Evolutionary conservation across 306 rosid genomes (phyloP).

Genomic region (Casuarina glauca): DNA sequence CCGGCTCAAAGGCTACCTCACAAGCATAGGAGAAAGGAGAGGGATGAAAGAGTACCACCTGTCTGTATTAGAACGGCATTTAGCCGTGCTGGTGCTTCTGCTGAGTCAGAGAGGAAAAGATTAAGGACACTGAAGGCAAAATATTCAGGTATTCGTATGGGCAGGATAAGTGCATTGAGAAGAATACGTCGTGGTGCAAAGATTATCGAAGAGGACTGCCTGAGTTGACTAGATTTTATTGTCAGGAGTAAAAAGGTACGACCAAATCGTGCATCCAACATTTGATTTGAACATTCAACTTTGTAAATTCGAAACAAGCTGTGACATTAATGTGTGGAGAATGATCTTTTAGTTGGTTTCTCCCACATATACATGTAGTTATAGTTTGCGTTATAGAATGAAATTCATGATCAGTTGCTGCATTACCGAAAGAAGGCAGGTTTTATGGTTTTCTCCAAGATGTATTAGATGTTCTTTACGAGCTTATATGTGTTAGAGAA

Average conservation of each 20-base stretch:
- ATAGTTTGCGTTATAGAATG: background rate
- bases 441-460: background rate
- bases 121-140: constrained; percentile 31
- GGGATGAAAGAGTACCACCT: constrained; percentile 24
- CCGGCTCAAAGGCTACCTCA: constrained; percentile 21
- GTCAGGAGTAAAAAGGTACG: background rate
- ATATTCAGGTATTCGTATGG: constrained; percentile 30
- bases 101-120: constrained; percentile 24
- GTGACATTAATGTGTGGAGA: constrained; percentile 24
- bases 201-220: constrained; percentile 35
- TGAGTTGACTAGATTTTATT: constrained; percentile 21
- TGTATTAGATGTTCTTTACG: background rate
- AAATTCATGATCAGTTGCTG: constrained; percentile 2
- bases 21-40: constrained; percentile 32
- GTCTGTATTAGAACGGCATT: constrained; percentile 13
- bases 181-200: constrained; percentile 51
- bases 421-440: background rate
- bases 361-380: background rate
- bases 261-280: background rate
- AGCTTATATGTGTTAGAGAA: background rate
- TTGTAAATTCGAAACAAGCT: constrained; percentile 2
- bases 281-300: background rate
- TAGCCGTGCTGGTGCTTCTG: constrained; percentile 12
- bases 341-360: background rate
- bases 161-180: constrained; percentile 45